Conservation (phyloP, 2,329 filamentous ascomycete species). For the Alternaria sp. region DNA sequence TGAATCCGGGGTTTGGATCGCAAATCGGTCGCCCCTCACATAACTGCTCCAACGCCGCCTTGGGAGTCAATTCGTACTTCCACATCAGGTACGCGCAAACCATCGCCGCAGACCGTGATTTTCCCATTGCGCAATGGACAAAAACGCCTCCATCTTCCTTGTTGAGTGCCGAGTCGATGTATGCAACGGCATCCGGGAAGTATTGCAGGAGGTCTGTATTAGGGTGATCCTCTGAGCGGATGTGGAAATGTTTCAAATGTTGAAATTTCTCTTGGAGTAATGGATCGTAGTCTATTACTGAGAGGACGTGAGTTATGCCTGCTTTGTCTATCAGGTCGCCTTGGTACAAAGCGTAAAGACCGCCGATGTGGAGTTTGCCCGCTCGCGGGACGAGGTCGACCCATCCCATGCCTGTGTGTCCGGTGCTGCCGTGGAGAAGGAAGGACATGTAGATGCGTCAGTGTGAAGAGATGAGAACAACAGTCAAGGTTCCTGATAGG, state of each 20-base stretch:
- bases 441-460: slow-evolving; percentile 34
- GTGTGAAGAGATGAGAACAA: not conserved
- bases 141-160: slow-evolving; percentile 33
- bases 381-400: slow-evolving; percentile 50
- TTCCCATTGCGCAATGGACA: slow-evolving; percentile 50
- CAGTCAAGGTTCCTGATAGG: not conserved
- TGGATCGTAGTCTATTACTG: slow-evolving; percentile 46
- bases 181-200: slow-evolving; percentile 32
- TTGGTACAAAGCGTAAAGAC: slow-evolving; percentile 54
- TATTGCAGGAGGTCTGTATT: slow-evolving; percentile 42
- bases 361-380: slow-evolving; percentile 52
- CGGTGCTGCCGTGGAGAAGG: slow-evolving; percentile 43
- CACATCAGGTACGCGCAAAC: slow-evolving; percentile 47
- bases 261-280: slow-evolving; percentile 35
- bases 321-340: slow-evolving; percentile 45
- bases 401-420: slow-evolving; percentile 49
- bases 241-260: slow-evolving; percentile 43
- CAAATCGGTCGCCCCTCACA: slow-evolving; percentile 47
- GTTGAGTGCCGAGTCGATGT: slow-evolving; percentile 36
- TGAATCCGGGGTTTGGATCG: slow-evolving; percentile 47
- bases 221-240: slow-evolving; percentile 45
- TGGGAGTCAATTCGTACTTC: slow-evolving; percentile 31
- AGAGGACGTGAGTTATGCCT: slow-evolving; percentile 46
- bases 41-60: slow-evolving; percentile 36
- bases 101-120: slow-evolving; percentile 43